phyloP scores from a whole-genome alignment of 345 rosid genomes.

The Rhodamnia argentea region DNA sequence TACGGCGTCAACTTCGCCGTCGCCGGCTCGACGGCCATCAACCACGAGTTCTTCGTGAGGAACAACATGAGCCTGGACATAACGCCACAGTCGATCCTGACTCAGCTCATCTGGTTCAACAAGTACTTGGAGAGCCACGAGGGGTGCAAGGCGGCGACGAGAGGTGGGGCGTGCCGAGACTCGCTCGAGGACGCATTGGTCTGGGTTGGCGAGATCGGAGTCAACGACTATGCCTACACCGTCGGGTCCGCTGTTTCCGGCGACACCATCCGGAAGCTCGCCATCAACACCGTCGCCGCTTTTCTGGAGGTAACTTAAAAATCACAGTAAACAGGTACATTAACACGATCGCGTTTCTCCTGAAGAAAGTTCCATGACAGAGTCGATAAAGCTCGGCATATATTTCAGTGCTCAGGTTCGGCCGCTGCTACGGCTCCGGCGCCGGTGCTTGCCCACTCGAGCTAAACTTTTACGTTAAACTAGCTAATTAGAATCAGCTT shows the following conservation, averaged over 20 bases:
- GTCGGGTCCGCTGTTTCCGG: constrained; percentile 41
- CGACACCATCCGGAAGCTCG: constrained; percentile 43
- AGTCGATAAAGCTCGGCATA: neutral
- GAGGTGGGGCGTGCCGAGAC: constrained; percentile 20
- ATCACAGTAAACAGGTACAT: no score
- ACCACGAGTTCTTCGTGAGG: constrained; percentile 62
- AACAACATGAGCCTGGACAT: constrained; percentile 59
- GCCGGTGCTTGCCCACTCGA: neutral
- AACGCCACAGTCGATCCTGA: constrained; percentile 67
- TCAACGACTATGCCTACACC: constrained; percentile 75
- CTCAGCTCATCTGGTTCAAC: constrained; percentile 63
- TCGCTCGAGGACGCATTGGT: constrained; percentile 50
- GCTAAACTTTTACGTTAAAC: neutral
- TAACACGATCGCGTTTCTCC: neutral
- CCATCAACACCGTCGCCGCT: constrained; percentile 21
- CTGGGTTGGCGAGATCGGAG: constrained; percentile 96
- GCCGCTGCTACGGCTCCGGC: neutral
- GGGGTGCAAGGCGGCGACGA: constrained; percentile 23
- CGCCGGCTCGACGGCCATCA: constrained; percentile 78
- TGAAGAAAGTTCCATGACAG: neutral
- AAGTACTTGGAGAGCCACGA: constrained; percentile 29
- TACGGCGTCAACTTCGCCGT: constrained; percentile 84
- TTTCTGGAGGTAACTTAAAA: constrained; percentile 44
- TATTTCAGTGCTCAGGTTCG: neutral
- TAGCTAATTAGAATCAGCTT: neutral